A percentile compares a stretch with the other conserved stretches of the same genome.
Evolutionary conservation across 75 land plant species (phyloP).

Genomic region (Picea glauca): DNA sequence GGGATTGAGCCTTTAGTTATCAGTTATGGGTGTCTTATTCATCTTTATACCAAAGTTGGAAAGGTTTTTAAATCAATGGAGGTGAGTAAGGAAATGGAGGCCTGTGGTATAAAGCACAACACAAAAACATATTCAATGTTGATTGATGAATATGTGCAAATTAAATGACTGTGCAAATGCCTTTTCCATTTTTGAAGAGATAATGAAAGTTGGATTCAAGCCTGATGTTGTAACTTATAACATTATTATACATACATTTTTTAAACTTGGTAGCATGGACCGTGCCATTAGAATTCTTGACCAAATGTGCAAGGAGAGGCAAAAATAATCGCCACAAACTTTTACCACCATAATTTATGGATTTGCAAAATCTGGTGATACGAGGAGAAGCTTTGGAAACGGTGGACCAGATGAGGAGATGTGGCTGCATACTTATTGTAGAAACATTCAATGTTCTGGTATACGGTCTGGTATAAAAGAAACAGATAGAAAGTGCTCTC

Average conservation of each 20-base stretch:
- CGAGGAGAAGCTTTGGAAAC: too few relatives aligned
- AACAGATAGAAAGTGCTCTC: too few relatives aligned
- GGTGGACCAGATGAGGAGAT: too few relatives aligned
- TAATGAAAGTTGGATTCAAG: slow-evolving; percentile 63
- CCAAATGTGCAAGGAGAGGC: slow-evolving; percentile 58
- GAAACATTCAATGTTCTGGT: too few relatives aligned
- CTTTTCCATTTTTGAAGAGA: slow-evolving; percentile 78
- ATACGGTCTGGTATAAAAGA: too few relatives aligned
- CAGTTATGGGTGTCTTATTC: slow-evolving; percentile 84
- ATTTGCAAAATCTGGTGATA: too few relatives aligned
- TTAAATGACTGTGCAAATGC: slow-evolving; percentile 80
- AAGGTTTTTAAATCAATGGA: slow-evolving; percentile 81
- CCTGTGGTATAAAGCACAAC: slow-evolving; percentile 64
- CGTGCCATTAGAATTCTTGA: slow-evolving; percentile 66
- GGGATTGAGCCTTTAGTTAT: slow-evolving; percentile 71
- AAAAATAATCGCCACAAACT: slow-evolving; percentile 58
- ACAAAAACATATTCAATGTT: slow-evolving; percentile 89
- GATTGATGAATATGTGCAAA: slow-evolving; percentile 74
- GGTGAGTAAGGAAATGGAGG: slow-evolving; percentile 56
- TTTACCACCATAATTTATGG: slow-evolving; percentile 63
- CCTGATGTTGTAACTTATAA: slow-evolving; percentile 87
- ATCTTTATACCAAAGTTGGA: slow-evolving; percentile 80
- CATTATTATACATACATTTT: slow-evolving; percentile 71
- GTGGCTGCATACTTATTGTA: too few relatives aligned
- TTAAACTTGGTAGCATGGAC: slow-evolving; percentile 72